A percentile compares a stretch with the other conserved stretches of the same genome.
Evolutionary conservation across 345 rosid genomes (phyloP).

Genomic region (Aquilaria sinensis): DNA sequence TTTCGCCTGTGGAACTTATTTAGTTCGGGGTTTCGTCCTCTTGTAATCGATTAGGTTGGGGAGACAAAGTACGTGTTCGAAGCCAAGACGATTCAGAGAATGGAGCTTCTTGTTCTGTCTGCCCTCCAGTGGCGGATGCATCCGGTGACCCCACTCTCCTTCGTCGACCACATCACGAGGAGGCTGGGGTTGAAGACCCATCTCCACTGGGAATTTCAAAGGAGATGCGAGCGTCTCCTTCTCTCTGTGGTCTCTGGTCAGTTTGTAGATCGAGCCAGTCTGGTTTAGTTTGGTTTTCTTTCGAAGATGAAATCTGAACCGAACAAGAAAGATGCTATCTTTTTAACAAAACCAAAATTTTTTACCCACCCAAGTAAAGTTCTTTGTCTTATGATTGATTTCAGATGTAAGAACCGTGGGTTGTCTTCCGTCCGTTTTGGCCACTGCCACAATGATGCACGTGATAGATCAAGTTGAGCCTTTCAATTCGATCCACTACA

Average conservation of each 20-base stretch:
- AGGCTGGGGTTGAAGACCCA: constrained; percentile 59
- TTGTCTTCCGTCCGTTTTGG: constrained; percentile 72
- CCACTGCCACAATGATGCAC: constrained; percentile 81
- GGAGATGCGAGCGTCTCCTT: constrained; percentile 57
- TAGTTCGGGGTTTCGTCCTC: constrained; percentile 1
- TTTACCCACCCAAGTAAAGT: too few species aligned
- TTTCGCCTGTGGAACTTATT: constrained; percentile 3
- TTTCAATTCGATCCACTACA: constrained; percentile 34
- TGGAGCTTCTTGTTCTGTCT: constrained; percentile 91
- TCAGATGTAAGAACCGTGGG: constrained; percentile 66
- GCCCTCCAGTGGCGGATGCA: constrained; percentile 90
- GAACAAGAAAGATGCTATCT: not conserved
- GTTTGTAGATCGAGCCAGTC: not conserved
- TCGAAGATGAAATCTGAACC: too few species aligned
- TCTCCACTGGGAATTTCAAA: constrained; percentile 65
- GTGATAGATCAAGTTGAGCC: constrained; percentile 56
- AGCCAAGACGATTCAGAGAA: constrained; percentile 83
- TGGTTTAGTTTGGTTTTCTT: constrained; percentile 3
- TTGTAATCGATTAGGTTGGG: constrained; percentile 41
- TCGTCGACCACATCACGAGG: constrained; percentile 63
- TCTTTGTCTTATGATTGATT: constrained; percentile 2
- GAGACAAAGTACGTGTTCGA: constrained; percentile 67
- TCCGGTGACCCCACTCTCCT: constrained; percentile 78
- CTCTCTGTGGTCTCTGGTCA: constrained; percentile 64
- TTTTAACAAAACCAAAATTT: not conserved